Evolutionary conservation across 495 filamentous ascomycete species (phyloP), one percentile per base, ranked within the genome.

Genomic region (Diplogelasinospora grovesii): DNA sequence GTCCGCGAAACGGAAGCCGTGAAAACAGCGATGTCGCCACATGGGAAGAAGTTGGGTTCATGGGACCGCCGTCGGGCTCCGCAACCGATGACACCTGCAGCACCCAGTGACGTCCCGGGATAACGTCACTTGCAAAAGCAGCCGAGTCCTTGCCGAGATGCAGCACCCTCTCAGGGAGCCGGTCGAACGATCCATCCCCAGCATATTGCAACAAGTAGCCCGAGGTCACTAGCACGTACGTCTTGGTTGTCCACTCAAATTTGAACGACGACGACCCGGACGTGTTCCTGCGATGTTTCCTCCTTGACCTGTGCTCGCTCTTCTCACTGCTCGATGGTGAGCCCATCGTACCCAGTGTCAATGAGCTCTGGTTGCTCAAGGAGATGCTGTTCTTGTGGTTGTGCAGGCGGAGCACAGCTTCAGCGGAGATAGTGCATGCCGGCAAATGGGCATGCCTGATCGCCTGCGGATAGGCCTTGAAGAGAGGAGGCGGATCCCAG

Each of bases 91-190:
- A 86, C 10, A 97, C 75, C 52, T 96, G 92, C 36, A 98, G 54
- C 2, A 98, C 92, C 78, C 82, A 95, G 49, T 90, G 92, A 45
- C 82, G 83, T 18, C 92, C 92, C 0, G 89, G 88, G 46, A 98
- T 92, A 3, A 83, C 77, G 61, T 98, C 92, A 49, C 82, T 95
- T 0, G 85, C 92, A 66, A 94, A 98, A 14, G 92, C 92, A 9
- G 88, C 88, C 5, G 92, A 95, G 13, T 86, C 77, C 43, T 82
- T 83, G 1, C 83, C 84, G 19, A 98, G 67, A 24, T 84, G 81
- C 50, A 97, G 65, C 50, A 92, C 75, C 63, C 85, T 89, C 63
- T 98, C 92, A 0, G 92, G 92, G 0, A 87, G 53, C 32, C 92
- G 73, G 55, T 95, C 83, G 54, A 80, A 81, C 25, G 78, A 67